Percentiles rank a stretch among this genome's conserved stretches.
These are phyloP conservation scores for Phytophthora multivora DNA, from an alignment of 352 stramenopile genomes.

Conservation along the genomic window DNA sequence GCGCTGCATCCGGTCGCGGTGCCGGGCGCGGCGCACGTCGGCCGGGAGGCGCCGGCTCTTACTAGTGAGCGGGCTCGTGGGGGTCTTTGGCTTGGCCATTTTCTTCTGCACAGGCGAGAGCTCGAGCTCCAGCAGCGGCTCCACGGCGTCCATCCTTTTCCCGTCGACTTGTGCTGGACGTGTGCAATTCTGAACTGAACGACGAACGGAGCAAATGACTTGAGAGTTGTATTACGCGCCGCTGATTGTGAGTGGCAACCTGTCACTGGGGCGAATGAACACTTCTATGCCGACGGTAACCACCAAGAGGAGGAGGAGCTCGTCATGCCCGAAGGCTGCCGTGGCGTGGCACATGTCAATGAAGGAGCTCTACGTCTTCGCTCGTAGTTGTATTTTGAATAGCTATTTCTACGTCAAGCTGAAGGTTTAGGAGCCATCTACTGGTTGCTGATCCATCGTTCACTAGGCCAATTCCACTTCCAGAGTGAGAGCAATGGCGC, in stretches of 20 bases:
- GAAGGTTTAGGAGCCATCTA: not conserved
- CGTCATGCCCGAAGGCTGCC: not conserved
- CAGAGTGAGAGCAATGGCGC: slow-evolving; percentile 28
- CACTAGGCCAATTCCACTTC: slow-evolving; percentile 34
- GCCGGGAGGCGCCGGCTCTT: slow-evolving; percentile 22
- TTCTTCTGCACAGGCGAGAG: slow-evolving; percentile 31
- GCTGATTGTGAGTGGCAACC: slow-evolving; percentile 16
- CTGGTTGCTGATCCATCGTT: slow-evolving; percentile 24
- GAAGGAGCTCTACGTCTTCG: too few relatives aligned
- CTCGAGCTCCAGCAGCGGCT: slow-evolving; percentile 18
- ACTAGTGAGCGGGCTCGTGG: not conserved
- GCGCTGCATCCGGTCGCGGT: slow-evolving; percentile 51
- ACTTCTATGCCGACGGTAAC: slow-evolving; percentile 16
- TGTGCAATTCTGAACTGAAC: slow-evolving; percentile 18
- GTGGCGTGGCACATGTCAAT: not conserved
- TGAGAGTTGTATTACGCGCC: slow-evolving; percentile 16
- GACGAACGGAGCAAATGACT: slow-evolving; percentile 2
- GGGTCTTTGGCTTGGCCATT: slow-evolving; percentile 16
- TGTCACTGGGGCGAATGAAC: not conserved
- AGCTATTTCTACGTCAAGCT: too few relatives aligned
- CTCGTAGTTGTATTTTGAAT: too few relatives aligned
- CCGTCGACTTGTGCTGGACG: slow-evolving; percentile 3
- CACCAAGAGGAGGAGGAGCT: not conserved
- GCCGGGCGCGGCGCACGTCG: slow-evolving; percentile 34
- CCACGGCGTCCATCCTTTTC: slow-evolving; percentile 5